phyloP scores from a whole-genome alignment of 441 rosid species.

The Populus tomentosa region DNA sequence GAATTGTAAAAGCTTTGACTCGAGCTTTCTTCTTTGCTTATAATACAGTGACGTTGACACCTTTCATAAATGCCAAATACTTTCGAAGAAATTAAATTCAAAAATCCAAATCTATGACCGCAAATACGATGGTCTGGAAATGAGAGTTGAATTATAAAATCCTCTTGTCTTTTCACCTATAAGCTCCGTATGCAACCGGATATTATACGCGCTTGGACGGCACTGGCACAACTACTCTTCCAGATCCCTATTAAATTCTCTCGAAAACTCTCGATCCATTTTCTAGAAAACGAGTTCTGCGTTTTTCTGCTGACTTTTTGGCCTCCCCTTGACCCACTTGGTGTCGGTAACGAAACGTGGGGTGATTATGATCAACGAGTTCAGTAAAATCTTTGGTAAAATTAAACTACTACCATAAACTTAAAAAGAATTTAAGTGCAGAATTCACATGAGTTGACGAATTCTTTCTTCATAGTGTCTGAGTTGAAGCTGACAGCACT shows the following conservation, averaged over 20 bases:
- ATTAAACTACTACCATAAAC: neutral
- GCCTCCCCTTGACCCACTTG: constrained; percentile 1
- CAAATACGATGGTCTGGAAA: neutral
- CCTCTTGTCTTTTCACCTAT: neutral
- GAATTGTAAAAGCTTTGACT: neutral
- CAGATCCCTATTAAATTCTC: neutral
- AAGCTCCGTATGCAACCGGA: neutral
- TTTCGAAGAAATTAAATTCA: neutral
- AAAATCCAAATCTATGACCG: neutral
- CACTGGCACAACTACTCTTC: neutral
- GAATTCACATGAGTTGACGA: neutral
- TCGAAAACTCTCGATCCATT: neutral
- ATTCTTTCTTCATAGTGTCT: neutral
- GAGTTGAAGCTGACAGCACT: neutral
- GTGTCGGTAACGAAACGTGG: constrained; percentile 17
- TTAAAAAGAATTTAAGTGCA: neutral
- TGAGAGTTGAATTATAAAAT: neutral
- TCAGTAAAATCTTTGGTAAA: neutral
- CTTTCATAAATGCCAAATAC: neutral
- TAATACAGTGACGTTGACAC: neutral
- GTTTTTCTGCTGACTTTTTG: constrained; percentile 11
- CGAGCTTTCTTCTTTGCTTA: neutral
- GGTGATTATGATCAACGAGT: neutral
- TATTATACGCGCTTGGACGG: neutral
- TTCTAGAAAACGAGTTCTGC: neutral